A percentile compares a stretch with the other conserved stretches of the same genome.
Conservation (phyloP, 2,329 filamentous ascomycete genomes). For the Alternaria rosae region DNA sequence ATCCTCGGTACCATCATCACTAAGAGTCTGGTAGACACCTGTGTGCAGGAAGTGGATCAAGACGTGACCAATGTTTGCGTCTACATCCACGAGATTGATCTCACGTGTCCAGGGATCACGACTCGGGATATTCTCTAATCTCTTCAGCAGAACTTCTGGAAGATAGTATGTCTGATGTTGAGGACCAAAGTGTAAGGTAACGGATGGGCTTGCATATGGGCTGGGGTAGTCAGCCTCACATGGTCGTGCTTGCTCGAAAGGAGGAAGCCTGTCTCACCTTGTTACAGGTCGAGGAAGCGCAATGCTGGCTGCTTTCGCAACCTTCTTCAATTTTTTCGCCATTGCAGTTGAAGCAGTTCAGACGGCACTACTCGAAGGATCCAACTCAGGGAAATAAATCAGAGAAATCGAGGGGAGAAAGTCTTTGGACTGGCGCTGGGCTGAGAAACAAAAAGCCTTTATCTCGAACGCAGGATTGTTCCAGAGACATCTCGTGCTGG, state of each 20-base stretch:
- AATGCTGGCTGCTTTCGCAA: neutral
- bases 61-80: conserved; percentile 26
- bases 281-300: neutral
- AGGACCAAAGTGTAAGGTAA: conserved; percentile 2
- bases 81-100: conserved; percentile 19
- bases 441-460: neutral
- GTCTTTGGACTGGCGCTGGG: neutral
- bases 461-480: neutral
- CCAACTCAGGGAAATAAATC: neutral
- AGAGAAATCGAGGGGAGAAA: neutral
- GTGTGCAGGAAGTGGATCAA: conserved; percentile 37
- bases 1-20: neutral
- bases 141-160: neutral
- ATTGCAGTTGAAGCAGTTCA: neutral
- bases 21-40: conserved; percentile 35
- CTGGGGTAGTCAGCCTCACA: neutral
- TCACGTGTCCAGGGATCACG: conserved; percentile 1
- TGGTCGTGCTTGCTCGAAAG: neutral
- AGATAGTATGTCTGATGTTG: conserved; percentile 5
- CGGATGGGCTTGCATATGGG: conserved; percentile 1
- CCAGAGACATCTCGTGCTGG: neutral
- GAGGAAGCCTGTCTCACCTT: neutral
- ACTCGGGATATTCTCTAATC: neutral
- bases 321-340: conserved; percentile 1
- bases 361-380: neutral